Evolutionary conservation across 1,139 yeast species (phyloP).

Genomic region (Nakaseomyces delphensis): DNA sequence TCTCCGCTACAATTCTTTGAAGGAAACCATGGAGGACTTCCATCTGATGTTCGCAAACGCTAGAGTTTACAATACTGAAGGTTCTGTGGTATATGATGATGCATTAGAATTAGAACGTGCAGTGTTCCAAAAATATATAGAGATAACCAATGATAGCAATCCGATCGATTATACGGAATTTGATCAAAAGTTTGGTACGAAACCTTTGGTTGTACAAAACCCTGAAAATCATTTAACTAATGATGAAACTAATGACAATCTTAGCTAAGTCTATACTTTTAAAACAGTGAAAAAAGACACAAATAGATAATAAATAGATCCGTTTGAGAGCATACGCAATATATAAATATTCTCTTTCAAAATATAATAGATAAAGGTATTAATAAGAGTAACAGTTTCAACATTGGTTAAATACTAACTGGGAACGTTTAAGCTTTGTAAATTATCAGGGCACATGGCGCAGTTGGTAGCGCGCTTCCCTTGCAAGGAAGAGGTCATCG

Average conservation of each 20-base stretch:
- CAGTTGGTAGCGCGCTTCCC: constrained; percentile 82
- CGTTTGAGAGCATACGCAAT: neutral
- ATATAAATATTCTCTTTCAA: no score
- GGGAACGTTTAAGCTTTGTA: neutral
- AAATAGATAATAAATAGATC: neutral
- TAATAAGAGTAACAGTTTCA: no score
- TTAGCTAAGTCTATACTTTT: neutral
- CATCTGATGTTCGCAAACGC: constrained; percentile 79
- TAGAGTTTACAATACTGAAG: constrained; percentile 80
- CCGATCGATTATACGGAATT: constrained; percentile 42
- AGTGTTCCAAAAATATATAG: constrained; percentile 32
- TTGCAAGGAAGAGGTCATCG: constrained; percentile 53
- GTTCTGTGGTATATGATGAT: constrained; percentile 72
- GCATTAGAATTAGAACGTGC: constrained; percentile 57
- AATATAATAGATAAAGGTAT: no score
- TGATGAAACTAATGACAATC: constrained; percentile 1
- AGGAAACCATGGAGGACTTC: constrained; percentile 62
- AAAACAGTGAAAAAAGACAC: neutral
- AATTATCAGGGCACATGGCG: constrained; percentile 64
- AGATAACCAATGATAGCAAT: constrained; percentile 30
- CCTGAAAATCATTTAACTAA: constrained; percentile 3
- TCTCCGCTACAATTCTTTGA: constrained; percentile 44
- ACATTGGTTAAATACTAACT: no score
- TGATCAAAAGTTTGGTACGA: constrained; percentile 41
- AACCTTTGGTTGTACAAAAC: constrained; percentile 16